Percentiles rank a stretch among this genome's conserved stretches.
Evolutionary conservation across 139 green algal species (phyloP).

Genomic region (Chlamydomonas sp.): DNA sequence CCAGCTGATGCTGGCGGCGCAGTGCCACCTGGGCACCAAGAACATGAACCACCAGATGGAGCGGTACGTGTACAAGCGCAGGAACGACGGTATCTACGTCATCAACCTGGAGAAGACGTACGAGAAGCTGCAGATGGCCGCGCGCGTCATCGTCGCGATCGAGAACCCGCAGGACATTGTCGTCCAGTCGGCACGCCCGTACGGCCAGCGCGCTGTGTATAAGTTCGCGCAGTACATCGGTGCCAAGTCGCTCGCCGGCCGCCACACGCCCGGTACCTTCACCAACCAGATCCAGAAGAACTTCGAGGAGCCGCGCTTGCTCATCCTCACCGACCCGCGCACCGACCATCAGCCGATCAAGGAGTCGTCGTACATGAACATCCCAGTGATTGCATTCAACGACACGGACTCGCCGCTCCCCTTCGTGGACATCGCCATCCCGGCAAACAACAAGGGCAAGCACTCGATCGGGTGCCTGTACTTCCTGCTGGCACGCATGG

Average conservation of each 20-base stretch:
- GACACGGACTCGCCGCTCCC: conserved; percentile 95
- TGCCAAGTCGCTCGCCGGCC: conserved; percentile 83
- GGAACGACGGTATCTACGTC: conserved; percentile 90
- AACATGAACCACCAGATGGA: conserved; percentile 89
- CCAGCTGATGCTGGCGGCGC: conserved; percentile 17
- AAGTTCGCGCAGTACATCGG: conserved; percentile 99
- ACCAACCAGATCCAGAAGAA: conserved; percentile 98
- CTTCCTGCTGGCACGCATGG: conserved; percentile 95
- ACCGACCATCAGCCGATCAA: conserved; percentile 93
- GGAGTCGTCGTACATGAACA: conserved; percentile 97
- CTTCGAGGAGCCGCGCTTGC: conserved; percentile 94
- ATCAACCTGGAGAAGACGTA: conserved; percentile 99
- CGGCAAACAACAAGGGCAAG: conserved; percentile 97
- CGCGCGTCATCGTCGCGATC: conserved; percentile 95
- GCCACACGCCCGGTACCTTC: conserved; percentile 99
- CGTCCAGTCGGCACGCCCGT: conserved; percentile 81
- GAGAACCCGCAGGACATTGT: conserved; percentile 89
- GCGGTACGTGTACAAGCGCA: conserved; percentile 85
- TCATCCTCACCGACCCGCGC: conserved; percentile 91
- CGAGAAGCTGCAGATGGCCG: conserved; percentile 98
- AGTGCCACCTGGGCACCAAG: conserved; percentile 75
- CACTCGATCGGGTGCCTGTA: conserved; percentile 94
- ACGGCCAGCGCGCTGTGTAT: conserved; percentile 93
- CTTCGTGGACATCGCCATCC: conserved; percentile 96
- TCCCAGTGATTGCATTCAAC: conserved; percentile 98